These are phyloP conservation scores for Akanthomyces lecanii DNA, from an alignment of 2,329 filamentous ascomycete genomes.

Conservation along the genomic window DNA sequence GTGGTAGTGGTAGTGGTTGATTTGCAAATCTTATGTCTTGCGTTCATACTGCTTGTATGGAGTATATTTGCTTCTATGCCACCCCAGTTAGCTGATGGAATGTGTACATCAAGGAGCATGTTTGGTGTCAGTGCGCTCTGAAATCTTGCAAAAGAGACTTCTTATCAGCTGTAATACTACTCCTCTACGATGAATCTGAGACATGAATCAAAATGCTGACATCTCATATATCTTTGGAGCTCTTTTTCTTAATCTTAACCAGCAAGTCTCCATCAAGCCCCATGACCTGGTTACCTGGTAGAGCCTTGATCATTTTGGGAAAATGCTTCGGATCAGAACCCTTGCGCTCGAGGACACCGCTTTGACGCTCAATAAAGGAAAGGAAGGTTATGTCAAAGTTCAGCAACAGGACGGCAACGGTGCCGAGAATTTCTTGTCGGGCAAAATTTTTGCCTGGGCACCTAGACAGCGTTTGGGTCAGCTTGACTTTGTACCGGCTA, in stretches of 20 bases:
- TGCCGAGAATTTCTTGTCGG: slow-evolving; percentile 1
- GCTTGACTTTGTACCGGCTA: background rate
- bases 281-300: slow-evolving; percentile 1
- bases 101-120: background rate
- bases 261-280: background rate
- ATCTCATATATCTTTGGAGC: background rate
- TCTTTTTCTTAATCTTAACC: background rate
- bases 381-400: background rate
- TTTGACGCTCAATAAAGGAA: background rate
- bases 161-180: background rate
- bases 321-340: background rate
- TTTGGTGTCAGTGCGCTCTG: background rate
- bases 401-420: background rate
- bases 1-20: background rate
- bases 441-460: background rate
- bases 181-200: background rate
- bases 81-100: background rate
- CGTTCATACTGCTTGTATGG: background rate
- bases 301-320: slow-evolving; percentile 1
- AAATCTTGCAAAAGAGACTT: background rate
- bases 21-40: background rate
- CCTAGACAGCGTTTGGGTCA: background rate
- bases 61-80: background rate
- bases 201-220: background rate
- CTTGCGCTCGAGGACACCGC: background rate